Evolutionary conservation across 192 early-diverging fungal genomes (phyloP), one percentile per base, ranked within the genome.

Genomic region (Backusella circina): DNA sequence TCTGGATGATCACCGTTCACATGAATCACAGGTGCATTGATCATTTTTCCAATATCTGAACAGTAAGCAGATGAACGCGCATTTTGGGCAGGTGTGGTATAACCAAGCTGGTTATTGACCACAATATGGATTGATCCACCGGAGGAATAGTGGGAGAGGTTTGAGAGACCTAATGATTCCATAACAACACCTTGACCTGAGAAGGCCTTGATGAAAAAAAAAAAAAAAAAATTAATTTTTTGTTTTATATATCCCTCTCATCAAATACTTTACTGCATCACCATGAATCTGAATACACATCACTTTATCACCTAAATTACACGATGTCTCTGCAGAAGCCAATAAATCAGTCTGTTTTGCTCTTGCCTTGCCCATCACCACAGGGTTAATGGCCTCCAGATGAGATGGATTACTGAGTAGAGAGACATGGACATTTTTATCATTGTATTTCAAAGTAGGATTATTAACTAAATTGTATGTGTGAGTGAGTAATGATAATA

Each of bases 321-420:
- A 99, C 54, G 87, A 85, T 7, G 85, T 83, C 16, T 88, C 84
- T 9, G 88, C 91, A 67, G 83, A 88, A 44, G 85, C 87, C 65
- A 85, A 82, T 37, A 90, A 77, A 38, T 89, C 86, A 90, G 98
- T 96, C 77, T 99, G 97, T 82, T 95, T 92, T 33, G 97, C 95
- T 13, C 97, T 91, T 0, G 96, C 95, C 78, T 99, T 97, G 44
- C 97, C 97, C 82, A 97, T 90, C 30, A 95, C 95, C 1, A 99
- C 96, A 0, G 97, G 95, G 85, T 99, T 99, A 35, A 96, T 93
- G 2, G 97, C 96, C 79, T 95, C 97, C n/a, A 99, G 84, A 79
- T 99, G 97, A 5, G 96, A 98, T 13, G 97, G 97, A 83, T 99
- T 99, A 84, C 95, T 94, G n/a, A 98, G 83, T 86, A 98, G 87